Evolutionary conservation across 1,139 yeast genomes (phyloP), one percentile per base, ranked within the genome.

Genomic region (Meyerozyma elateridarum): DNA sequence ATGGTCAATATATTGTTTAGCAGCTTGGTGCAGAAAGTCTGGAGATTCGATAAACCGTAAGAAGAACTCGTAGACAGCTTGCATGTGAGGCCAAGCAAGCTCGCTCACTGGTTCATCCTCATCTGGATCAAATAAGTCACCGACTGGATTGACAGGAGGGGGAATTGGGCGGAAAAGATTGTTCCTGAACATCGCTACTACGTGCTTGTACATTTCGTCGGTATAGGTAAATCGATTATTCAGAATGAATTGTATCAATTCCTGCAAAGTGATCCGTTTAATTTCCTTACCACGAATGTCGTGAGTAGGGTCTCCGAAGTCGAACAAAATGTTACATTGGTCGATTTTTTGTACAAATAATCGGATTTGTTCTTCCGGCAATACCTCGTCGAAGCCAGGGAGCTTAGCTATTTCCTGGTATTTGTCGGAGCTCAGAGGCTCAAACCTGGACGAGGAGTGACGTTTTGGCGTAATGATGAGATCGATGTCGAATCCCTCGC

Each of bases 81-180:
- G 95, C 96, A 93, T 91, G 56, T 91, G 99, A 4, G 98, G 96
- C 99, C 99, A 91, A 5, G 97, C 91, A 40, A 91, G 77, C 54
- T 93, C 98, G 50, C 79, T 79, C 26, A 91, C 95, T 2, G 97
- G 97, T 59, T 91, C 99, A 61, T 91, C 98, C 61, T 91, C 99
- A 62, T 91, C 98, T 0, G 99, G 98, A 50, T 93, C 98, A 56
- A 76, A 93, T 18, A 91, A 73, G 41, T 93, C 98, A 22, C 98
- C 98, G 25, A 89, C 75, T 4, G 97, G 97, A 55, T 93, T 91
- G 27, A 89, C 95, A 1, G 97, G 97, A 1, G 99, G 98, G 3
- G 98, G 97, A 28, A 91, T 87, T 20, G 97, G 96, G 52, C 99
- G 76, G 58, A 91, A 88, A 35, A 91, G 69, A 59, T 91, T 91